Evolutionary conservation across 768 basidiomycete genomes (phyloP), one percentile per base, ranked within the genome.

Genomic region (Fomitopsis serialis): DNA sequence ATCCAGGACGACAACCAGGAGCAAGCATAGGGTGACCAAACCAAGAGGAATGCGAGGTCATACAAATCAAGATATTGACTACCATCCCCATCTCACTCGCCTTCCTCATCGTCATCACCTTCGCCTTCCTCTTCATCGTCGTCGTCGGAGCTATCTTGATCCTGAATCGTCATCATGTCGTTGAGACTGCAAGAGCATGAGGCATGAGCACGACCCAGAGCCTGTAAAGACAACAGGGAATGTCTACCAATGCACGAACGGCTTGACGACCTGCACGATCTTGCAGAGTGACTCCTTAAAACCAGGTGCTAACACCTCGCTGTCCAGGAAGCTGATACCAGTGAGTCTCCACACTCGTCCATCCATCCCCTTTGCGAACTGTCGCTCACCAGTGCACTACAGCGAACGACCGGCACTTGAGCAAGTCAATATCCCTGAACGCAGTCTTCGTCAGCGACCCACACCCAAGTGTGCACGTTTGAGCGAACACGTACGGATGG

Each of bases 361-460:
- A n/a, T 32, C 11, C 29, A 32, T 11, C 6, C 11, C 11, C 29
- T 11, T 11, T 11, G 11, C 29, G 11, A 32, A 32, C 6, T 11
- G 29, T 11, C 11, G 70, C 75, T 48, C 56, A 89, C 90, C 66
- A 65, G 58, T 84, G 77, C 0, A 78, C 65, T 2, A 95, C 90
- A 2, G 78, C 84, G 32, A 92, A 81, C 17, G 85, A 84, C 23
- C 92, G 82, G 55, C 89, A 86, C 68, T 90, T 91, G 56, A 99
- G 71, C 47, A 98, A 70, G 66, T 96, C 95, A 58, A 99, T 98
- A 65, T 98, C 92, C 67, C 87, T 89, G 55, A 17, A 15, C 37
- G 32, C 12, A n/a, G n/a, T n/a, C n/a, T n/a, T n/a, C 22, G 13
- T 24, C 25, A 43, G 48, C 17, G 35, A 45, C 25, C 32, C 51